Evolutionary conservation across 371 early-diverging fungal genomes (phyloP), one percentile per base, ranked within the genome.

Genomic region (Mucor lusitanicus): DNA sequence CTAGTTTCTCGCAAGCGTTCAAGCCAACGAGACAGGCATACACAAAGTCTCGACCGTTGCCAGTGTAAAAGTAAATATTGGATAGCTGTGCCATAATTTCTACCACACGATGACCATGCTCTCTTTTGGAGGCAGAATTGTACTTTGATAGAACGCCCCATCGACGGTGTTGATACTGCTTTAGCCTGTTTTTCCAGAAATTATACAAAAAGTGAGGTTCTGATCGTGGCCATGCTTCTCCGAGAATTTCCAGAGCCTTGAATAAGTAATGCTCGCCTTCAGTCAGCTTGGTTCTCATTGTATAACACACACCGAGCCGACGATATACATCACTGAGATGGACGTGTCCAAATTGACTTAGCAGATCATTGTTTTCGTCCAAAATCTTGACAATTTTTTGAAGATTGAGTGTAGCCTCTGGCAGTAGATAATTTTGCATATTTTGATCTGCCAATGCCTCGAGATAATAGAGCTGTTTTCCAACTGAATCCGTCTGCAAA

Each of bases 241-340:
- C 81, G 7, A 83, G 73, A 12, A 75, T 72, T 40, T 75, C 68
- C 5, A 83, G 57, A 0, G 84, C 76, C 67, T 73, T 73, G 17
- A 71, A 72, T 3, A 88, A 68, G 15, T 81, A 84, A 6, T 66
- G 61, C 44, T 88, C 85, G 0, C 84, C 88, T 63, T 84, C 82
- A 9, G 40, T 73, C 2, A 85, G 68, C 28, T 78, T 64, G 50
- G 85, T 88, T 33, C 86, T 69, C 81, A 79, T 84, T 0, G 86
- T 77, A 27, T 82, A 77, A 8, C 83, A 83, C 17, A 82, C 72
- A 23, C 88, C 88, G 23, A 86, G 79, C 23, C 80, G 79, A 0
- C 84, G 79, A 44, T 84, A 88, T 8, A 88, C 77, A 44, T 88
- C 85, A 17, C 85, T 85, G 13, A 78, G 58, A 30, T 84, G 85